Base-by-base conservation (phyloP, 768 basidiomycete genomes). In the Collybia mongolica region DNA sequence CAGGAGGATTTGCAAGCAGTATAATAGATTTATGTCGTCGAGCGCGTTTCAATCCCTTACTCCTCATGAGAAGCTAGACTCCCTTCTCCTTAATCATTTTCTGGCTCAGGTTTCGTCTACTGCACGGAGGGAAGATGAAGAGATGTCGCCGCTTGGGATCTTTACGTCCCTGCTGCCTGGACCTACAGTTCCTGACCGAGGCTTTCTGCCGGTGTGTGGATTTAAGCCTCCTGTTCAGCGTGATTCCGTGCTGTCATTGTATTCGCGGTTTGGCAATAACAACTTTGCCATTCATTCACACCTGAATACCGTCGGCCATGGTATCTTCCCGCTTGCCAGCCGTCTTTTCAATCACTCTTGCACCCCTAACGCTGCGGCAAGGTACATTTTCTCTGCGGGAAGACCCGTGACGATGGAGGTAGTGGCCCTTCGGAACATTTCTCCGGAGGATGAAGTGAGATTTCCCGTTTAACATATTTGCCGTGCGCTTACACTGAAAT, bases 271-370 rank as follows among this genome's bases (percentile, higher is more conserved):
- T 55, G 81, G 81, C 37, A 92, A 90, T 70, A 93, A 92, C 65
- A 90, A 93, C 58, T 92, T 90, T 63, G 75, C 82, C 8, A 69
- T 92, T 19, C 86, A 90, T 58, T 86, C 84, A 2, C 86, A 90
- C 70, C 69, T 91, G 36, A 79, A 69, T 14, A 77, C 84, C 1
- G 71, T 85, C 58, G 90, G 81, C 0, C 84, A 90, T 67, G 90
- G 88, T 0, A 72, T 90, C 32, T 91, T 88, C 53, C 88, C 90
- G 6, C 64, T 81, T 8, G 84, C 90, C 1, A 92, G 90, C 59
- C 76, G 88, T n/a, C 61, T 81, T 11, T 90, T 92, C 70, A 93
- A 93, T 60, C 90, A 93, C 60, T 89, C 87, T 3, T 93, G 90
- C 64, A 57, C 77, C 15, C 88, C 90, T 1, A 90, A 89, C 55